Conservation (phyloP, 2,329 filamentous ascomycete species). For the Phialophora tarda region DNA sequence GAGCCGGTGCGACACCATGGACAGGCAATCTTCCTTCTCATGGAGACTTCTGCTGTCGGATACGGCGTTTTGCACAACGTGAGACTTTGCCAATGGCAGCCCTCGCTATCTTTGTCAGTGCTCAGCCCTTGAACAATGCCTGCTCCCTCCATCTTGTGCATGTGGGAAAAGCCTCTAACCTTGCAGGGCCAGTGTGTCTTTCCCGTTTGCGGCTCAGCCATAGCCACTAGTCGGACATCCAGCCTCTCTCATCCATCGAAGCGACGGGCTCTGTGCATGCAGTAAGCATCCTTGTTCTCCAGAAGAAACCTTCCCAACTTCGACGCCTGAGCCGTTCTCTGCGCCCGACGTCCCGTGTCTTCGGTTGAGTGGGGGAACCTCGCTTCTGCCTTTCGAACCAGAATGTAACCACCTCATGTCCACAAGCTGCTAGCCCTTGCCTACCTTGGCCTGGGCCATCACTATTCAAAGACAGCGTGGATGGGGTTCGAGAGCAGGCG, state of each 20-base stretch:
- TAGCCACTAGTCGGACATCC: conserved; percentile 3
- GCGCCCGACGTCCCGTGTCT: conserved; percentile 15
- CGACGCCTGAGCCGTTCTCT: conserved; percentile 1
- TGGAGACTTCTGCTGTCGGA: background rate
- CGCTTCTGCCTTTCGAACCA: background rate
- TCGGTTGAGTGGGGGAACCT: background rate
- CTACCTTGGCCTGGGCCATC: conserved; percentile 12
- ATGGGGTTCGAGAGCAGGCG: background rate
- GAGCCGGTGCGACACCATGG: background rate
- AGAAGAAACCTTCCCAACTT: conserved; percentile 1
- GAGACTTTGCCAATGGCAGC: background rate
- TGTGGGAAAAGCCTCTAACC: background rate
- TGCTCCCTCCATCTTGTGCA: background rate
- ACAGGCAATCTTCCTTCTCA: background rate
- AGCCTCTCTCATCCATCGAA: background rate
- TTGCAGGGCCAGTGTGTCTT: background rate
- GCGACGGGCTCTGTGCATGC: conserved; percentile 17
- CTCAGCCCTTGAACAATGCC: background rate
- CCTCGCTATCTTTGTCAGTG: conserved; percentile 1
- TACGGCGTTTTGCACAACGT: background rate
- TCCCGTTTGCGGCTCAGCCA: background rate
- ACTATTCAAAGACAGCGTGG: conserved; percentile 5
- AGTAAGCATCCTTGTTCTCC: conserved; percentile 17
- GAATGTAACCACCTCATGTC: conserved; percentile 12
- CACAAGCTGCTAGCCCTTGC: conserved; percentile 1